phyloP scores from a whole-genome alignment of 2,329 filamentous ascomycete species.

The Xylariaceae sp. region DNA sequence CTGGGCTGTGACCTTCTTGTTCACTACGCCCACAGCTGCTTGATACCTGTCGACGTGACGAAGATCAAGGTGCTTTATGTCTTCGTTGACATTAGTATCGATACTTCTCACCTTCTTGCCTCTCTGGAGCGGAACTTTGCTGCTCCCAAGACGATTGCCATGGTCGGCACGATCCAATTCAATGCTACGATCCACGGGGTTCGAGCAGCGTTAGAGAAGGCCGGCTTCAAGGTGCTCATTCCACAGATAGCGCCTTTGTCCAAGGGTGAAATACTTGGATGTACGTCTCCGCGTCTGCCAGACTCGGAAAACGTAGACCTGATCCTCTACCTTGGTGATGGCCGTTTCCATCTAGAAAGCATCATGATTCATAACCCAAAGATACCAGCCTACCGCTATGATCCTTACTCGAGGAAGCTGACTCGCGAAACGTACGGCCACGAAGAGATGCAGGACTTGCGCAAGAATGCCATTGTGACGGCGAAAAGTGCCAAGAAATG shows the following conservation, averaged over 20 bases:
- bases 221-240: conserved; percentile 80
- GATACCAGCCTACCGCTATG: conserved; percentile 90
- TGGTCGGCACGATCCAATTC: conserved; percentile 98
- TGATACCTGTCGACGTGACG: conserved; percentile 94
- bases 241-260: conserved; percentile 91
- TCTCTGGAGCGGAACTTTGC: conserved; percentile 87
- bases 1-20: conserved; percentile 91
- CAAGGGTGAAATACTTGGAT: conserved; percentile 95
- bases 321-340: conserved; percentile 38
- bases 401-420: conserved; percentile 88
- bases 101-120: conserved; percentile 79
- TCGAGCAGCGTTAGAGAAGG: conserved; percentile 69
- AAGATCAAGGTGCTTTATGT: conserved; percentile 97
- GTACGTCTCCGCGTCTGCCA: conserved; percentile 75
- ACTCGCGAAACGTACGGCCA: conserved; percentile 92
- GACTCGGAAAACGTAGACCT: conserved; percentile 55
- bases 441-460: conserved; percentile 79
- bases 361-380: conserved; percentile 98
- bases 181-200: conserved; percentile 94
- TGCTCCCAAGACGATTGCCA: conserved; percentile 78
- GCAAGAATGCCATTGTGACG: conserved; percentile 69
- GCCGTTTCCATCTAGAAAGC: conserved; percentile 72
- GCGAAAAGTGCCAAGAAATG: conserved; percentile 80
- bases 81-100: conserved; percentile 96
- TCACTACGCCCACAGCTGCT: conserved; percentile 94